These are phyloP conservation scores for Entomortierella parvispora DNA, from an alignment of 192 early-diverging fungal genomes.

Conservation along the genomic window DNA sequence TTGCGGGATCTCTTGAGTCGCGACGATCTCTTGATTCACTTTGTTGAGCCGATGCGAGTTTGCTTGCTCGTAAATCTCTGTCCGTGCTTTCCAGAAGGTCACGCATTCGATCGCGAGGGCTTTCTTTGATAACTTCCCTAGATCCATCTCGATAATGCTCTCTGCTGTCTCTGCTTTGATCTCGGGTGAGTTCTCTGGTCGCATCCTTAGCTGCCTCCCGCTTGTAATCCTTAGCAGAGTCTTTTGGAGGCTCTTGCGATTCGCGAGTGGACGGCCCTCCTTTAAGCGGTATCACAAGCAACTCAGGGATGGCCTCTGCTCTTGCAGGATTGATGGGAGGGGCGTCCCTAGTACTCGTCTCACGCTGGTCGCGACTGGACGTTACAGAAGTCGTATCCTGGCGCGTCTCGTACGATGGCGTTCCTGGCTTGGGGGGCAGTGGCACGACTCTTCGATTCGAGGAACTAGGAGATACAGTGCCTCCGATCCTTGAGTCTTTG, in stretches of 20 bases:
- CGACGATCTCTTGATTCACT: constrained; percentile 1
- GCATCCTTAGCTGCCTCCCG: constrained; percentile 10
- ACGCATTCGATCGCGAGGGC: background rate
- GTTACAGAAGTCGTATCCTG: background rate
- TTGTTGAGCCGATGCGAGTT: background rate
- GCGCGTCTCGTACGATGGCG: constrained; percentile 10
- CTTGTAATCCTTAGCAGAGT: constrained; percentile 1
- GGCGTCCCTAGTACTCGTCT: background rate
- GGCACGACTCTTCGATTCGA: constrained; percentile 27
- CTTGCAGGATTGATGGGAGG: background rate
- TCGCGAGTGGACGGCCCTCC: constrained; percentile 11
- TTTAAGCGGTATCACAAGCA: constrained; percentile 34
- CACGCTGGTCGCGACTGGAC: constrained; percentile 7
- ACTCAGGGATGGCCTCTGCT: constrained; percentile 6
- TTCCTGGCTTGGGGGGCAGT: constrained; percentile 38
- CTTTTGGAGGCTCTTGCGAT: constrained; percentile 11
- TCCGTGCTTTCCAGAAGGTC: background rate
- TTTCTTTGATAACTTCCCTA: background rate
- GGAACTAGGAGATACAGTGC: constrained; percentile 13
- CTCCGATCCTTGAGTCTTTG: constrained; percentile 21
- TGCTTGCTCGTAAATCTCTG: constrained; percentile 14
- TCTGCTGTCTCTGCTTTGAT: background rate
- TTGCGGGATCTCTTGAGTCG: background rate
- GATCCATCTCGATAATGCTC: constrained; percentile 6
- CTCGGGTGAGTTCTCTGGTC: background rate